Base-by-base conservation (phyloP, 345 rosid genomes). In the Clausena lansium region DNA sequence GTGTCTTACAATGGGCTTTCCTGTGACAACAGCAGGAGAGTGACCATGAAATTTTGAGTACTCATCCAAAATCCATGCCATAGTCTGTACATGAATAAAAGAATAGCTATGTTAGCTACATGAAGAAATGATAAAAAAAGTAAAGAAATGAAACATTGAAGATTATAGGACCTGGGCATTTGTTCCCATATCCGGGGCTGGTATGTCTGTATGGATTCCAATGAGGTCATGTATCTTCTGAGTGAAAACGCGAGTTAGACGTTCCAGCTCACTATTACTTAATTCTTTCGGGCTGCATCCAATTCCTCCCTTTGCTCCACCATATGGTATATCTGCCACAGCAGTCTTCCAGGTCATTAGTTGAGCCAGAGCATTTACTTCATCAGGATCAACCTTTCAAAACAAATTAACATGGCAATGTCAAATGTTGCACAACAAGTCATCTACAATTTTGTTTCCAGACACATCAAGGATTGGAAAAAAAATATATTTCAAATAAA, bases 281-380 rank as follows among this genome's bases (percentile, higher is more conserved):
- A 94, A 84, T 20, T 91, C 95, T 71, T 89, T 84, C 20, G 97
- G 95, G 61, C 3, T 84, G 79, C 99, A 95, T 47, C 97, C 97
- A 20, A 95, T 95, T 45, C 99, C 99, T 55, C 98, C 98, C 85
- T 95, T 95, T 13, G 99, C 99, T 70, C 99, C 98, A 33, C 97
- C 99, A 68, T 95, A 95, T 4, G 99, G 99, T 76, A 94, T 94
- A 76, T 95, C 92, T 9, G 92, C 99, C 20, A 94, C 99, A 8
- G 97, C 99, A 22, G 97, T 92, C 86, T 95, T 95, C 99, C 99
- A 95, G 32, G 98, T 95, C 99, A 95, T 95, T 39, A 95, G 80
- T 83, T 95, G 99, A 80, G 99, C 99, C 73, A 95, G 77, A 27
- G 99, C 99, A 83, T 95, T 95, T 19, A 95, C 98, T 87, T 95